A percentile compares a stretch with the other conserved stretches of the same genome.
Conservation (phyloP, 2,329 filamentous ascomycete genomes). For the Alternaria arbusti region DNA sequence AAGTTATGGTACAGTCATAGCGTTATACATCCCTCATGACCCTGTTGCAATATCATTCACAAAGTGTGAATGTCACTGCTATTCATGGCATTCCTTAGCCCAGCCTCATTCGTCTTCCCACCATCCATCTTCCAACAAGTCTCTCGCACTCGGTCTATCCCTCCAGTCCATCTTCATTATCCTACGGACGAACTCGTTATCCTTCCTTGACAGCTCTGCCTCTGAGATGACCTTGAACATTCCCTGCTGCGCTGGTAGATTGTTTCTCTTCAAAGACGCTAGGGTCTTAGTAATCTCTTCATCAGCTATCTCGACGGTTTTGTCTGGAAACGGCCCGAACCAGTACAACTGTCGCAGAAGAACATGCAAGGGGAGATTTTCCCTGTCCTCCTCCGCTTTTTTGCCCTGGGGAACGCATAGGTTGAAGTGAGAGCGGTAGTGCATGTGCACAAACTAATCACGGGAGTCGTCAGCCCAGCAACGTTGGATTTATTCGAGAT, state of each 20-base stretch:
- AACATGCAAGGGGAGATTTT: not conserved
- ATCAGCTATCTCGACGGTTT: not conserved
- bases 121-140: not conserved
- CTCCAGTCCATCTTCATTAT: not conserved
- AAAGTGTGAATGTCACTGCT: not conserved
- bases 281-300: not conserved
- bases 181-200: not conserved
- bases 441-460: not conserved
- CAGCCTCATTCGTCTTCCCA: not conserved
- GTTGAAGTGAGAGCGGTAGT: not conserved
- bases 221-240: not conserved
- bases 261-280: not conserved
- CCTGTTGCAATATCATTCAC: too few relatives aligned
- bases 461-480: not conserved
- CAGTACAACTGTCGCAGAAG: not conserved
- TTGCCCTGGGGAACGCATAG: not conserved
- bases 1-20: not conserved
- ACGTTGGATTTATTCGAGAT: not conserved
- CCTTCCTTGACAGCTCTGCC: not conserved
- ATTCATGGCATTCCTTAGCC: not conserved
- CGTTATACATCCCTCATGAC: not conserved
- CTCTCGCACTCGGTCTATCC: not conserved
- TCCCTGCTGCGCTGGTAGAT: not conserved
- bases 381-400: not conserved
- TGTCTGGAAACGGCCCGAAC: not conserved